Evolutionary conservation across 2,329 filamentous ascomycete species (phyloP).

Genomic region (Rhynchosporium agropyri): DNA sequence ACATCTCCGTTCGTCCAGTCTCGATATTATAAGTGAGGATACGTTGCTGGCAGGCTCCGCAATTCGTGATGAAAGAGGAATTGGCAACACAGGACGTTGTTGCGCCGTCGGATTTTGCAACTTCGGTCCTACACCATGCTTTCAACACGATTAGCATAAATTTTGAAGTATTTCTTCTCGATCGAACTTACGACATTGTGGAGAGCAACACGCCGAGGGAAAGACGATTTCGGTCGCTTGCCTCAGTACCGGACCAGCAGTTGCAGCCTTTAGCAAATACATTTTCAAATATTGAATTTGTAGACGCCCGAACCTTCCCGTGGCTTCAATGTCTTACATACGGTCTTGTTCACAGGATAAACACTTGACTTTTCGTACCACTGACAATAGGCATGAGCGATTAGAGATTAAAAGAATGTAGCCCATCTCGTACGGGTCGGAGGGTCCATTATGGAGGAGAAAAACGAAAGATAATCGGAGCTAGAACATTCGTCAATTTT

Average conservation of each 20-base stretch:
- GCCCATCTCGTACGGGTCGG: slow-evolving; percentile 2
- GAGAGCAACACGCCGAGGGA: slow-evolving; percentile 33
- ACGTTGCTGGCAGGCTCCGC: slow-evolving; percentile 35
- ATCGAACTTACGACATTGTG: slow-evolving; percentile 36
- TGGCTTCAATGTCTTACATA: background rate
- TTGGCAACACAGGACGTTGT: slow-evolving; percentile 31
- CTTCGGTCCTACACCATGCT: slow-evolving; percentile 35
- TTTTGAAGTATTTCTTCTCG: background rate
- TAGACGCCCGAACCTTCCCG: background rate
- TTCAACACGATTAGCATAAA: slow-evolving; percentile 4
- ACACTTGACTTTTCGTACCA: background rate
- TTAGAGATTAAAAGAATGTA: background rate
- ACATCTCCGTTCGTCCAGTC: slow-evolving; percentile 21
- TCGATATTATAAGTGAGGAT: slow-evolving; percentile 31
- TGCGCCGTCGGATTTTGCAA: slow-evolving; percentile 25
- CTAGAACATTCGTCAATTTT: background rate
- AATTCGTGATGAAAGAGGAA: slow-evolving; percentile 35
- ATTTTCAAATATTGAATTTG: slow-evolving; percentile 20
- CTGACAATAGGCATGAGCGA: background rate
- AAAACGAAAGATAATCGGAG: background rate
- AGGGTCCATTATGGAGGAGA: background rate
- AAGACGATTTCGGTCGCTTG: slow-evolving; percentile 25
- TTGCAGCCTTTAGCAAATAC: slow-evolving; percentile 32
- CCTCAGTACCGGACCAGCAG: slow-evolving; percentile 28
- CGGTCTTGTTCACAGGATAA: slow-evolving; percentile 4